phyloP scores from a whole-genome alignment of 2,329 filamentous ascomycete species.

The Aspergillus fijiensis region DNA sequence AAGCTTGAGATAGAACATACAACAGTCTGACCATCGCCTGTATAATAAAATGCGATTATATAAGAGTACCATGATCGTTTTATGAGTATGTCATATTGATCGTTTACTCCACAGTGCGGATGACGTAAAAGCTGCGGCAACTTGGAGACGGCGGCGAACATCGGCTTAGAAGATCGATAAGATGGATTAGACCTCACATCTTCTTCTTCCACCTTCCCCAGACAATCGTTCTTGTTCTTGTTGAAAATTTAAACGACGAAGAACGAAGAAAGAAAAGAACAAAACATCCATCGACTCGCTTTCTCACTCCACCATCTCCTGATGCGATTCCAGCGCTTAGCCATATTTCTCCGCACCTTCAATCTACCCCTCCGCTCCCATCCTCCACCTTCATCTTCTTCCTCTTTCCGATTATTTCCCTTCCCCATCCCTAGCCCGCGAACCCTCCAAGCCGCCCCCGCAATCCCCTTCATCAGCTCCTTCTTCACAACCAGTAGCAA shows the following conservation, averaged over 20 bases:
- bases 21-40: neutral
- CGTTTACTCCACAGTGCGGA: neutral
- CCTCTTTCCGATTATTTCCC: conserved; percentile 15
- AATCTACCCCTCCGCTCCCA: conserved; percentile 20
- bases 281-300: neutral
- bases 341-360: conserved; percentile 20
- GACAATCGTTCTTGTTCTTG: no score
- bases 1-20: neutral
- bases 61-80: no score
- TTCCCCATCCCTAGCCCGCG: conserved; percentile 35
- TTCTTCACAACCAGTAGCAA: conserved; percentile 67
- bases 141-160: conserved; percentile 2
- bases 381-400: conserved; percentile 12
- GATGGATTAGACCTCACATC: no score
- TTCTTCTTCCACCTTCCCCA: no score
- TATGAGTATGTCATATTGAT: neutral
- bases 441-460: conserved; percentile 65
- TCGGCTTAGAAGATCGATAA: neutral
- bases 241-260: neutral
- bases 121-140: conserved; percentile 7
- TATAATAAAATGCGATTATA: neutral
- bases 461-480: conserved; percentile 73
- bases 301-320: conserved; percentile 6
- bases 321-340: conserved; percentile 29
- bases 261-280: neutral